These are phyloP conservation scores for Beta corolliflora DNA, from an alignment of 179 eudicot genomes.

Conservation along the genomic window DNA sequence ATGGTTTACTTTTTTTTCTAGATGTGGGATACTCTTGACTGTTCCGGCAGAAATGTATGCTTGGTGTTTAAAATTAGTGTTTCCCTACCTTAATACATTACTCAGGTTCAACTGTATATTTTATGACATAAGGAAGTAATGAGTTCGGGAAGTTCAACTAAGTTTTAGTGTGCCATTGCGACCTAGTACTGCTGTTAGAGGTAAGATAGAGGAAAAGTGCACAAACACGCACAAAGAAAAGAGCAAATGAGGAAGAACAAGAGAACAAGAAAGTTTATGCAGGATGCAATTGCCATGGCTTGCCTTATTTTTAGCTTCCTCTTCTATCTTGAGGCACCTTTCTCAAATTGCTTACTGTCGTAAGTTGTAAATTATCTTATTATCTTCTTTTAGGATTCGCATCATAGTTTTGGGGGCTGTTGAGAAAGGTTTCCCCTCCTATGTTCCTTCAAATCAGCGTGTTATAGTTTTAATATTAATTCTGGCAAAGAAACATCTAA, in stretches of 20 bases:
- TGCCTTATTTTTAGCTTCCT: not conserved
- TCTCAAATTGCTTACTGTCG: not conserved
- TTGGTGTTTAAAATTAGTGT: slow-evolving; percentile 1
- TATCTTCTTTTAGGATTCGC: not conserved
- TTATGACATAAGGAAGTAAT: not conserved
- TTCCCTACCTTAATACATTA: not conserved
- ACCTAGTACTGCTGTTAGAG: not conserved
- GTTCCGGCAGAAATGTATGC: not conserved
- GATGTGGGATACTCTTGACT: not conserved
- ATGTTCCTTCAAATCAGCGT: not conserved
- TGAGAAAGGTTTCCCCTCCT: not conserved
- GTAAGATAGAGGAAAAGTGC: not conserved
- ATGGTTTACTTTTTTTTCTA: not conserved
- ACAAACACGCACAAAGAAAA: not conserved
- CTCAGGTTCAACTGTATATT: not conserved
- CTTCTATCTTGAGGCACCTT: not conserved
- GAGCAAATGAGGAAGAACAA: not conserved
- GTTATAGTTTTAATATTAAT: not conserved
- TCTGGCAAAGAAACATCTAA: not conserved
- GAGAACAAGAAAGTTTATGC: not conserved
- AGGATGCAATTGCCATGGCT: not conserved
- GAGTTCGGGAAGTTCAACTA: not conserved
- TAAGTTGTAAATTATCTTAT: no score
- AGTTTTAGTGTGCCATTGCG: not conserved
- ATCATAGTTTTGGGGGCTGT: not conserved